Conservation (phyloP, 2,329 filamentous ascomycete genomes). For the Fusarium foetens region DNA sequence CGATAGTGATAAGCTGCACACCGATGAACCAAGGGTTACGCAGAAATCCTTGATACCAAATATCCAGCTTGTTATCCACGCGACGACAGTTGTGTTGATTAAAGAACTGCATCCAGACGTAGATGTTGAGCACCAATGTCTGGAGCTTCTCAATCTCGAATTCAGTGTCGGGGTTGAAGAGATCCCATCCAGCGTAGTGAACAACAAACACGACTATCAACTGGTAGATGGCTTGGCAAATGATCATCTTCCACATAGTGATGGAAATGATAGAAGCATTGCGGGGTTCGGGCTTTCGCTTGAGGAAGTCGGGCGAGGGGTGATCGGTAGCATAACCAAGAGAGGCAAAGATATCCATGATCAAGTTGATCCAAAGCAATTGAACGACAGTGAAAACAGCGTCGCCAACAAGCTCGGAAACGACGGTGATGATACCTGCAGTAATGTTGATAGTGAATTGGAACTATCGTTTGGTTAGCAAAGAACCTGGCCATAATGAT, state of each 20-base stretch:
- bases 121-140: constrained; percentile 85
- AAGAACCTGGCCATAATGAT: fast-evolving
- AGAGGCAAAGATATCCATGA: constrained; percentile 76
- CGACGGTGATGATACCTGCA: constrained; percentile 71
- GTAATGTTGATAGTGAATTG: constrained; percentile 78
- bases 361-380: constrained; percentile 75
- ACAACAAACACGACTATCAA: constrained; percentile 67
- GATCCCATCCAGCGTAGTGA: constrained; percentile 68
- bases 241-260: constrained; percentile 73
- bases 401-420: constrained; percentile 68
- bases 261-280: constrained; percentile 76
- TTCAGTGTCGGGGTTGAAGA: constrained; percentile 63
- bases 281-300: constrained; percentile 67
- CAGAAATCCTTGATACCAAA: constrained; percentile 77
- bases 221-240: constrained; percentile 70
- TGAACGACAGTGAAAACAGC: constrained; percentile 74
- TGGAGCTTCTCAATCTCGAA: constrained; percentile 53
- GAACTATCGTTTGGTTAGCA: constrained; percentile 54
- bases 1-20: constrained; percentile 73
- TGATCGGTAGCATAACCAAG: constrained; percentile 73
- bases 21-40: constrained; percentile 81
- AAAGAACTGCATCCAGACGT: constrained; percentile 92
- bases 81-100: constrained; percentile 83
- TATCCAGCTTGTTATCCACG: constrained; percentile 84
- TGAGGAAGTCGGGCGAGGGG: constrained; percentile 65